Evolutionary conservation across 202 grass and related monocot species (phyloP), one percentile per base, ranked within the genome.

Genomic region (Dendrocalamus latiflorus): DNA sequence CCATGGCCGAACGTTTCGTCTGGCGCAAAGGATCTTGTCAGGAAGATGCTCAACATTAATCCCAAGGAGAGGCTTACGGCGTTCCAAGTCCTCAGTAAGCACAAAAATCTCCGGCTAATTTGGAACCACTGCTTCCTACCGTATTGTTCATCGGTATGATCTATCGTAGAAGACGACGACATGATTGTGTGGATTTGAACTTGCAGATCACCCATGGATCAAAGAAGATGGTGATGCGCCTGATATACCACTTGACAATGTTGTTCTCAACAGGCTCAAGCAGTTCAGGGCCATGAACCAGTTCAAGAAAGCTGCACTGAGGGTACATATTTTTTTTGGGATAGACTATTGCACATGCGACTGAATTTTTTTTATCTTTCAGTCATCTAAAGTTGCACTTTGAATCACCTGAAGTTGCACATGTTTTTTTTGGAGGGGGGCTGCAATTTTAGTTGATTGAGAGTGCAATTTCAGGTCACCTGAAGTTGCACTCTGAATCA

Each of bases 271-370:
- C 76, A 82, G 89, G 67, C 85, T 97, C 63, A 97, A 93, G 86
- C 91, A 93, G 82, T 97, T 97, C 89, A 91, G 75, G 90, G 94
- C 91, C 2, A 97, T 97, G 91, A 97, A 97, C 89, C 91, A 97
- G 63, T 97, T 97, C 82, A 97, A 97, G 88, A 97, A 97, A 73
- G 94, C 94, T 18, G 94, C 94, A 44, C 83, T 97, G 6, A 94
- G 89, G 85, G 94, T 93, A 90, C 12, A 70, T 16, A 22, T 45
- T n/a, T 45, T 42, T 42, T n/a, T n/a, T n/a, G n/a, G n/a, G n/a
- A n/a, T n/a, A n/a, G n/a, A n/a, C n/a, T n/a, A n/a, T n/a, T n/a
- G n/a, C n/a, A n/a, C n/a, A n/a, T n/a, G n/a, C n/a, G n/a, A n/a
- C n/a, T n/a, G n/a, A n/a, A n/a, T n/a, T n/a, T n/a, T n/a, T n/a